Base-by-base conservation (phyloP, 495 filamentous ascomycete species). In the Lasiosphaeriaceae sp. region DNA sequence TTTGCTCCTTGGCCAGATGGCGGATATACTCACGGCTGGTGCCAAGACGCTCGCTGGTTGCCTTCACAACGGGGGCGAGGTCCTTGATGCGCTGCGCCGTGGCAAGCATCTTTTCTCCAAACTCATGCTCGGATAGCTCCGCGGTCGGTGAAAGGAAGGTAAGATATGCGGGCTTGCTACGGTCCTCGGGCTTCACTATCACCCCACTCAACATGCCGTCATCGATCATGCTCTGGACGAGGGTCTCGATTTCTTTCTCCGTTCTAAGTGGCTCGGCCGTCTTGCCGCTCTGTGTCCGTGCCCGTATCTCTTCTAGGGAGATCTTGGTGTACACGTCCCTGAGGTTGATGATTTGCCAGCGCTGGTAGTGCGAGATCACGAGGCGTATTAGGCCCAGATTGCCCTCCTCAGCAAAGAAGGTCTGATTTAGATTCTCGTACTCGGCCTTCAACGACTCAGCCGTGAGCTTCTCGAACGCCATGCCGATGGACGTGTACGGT, bases 401-500 rank as follows among this genome's bases (percentile, higher is more conserved):
- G 44, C 65, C 68, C 51, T 83, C 88, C 48, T 78, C 73, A 43
- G 60, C 43, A 86, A 88, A 95, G 24, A 84, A 62, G 12, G 77
- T 63, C 47, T 67, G 55, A n/a, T 80, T 82, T 14, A 71, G 64
- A n/a, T 37, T 60, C 19, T 85, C 76, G 31, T 80, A 72, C 65
- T 92, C 88, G 11, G 75, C 70, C 57, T 76, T 76, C 19, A 94
- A 72, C 55, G 72, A 77, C 2, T 74, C 69, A 12, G 80, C 73
- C 49, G 86, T 78, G 14, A 80, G 76, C 39, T 77, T 68, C 62
- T 84, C 80, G 62, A 96, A 97, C 7, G 84, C 76, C 7, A 80
- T 75, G 5, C 83, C 88, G 34, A 96, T 69, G 23, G 77, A 71
- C 6, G 86, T 72, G 66, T 97, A 96, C 16, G 89, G 82, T 61